Conservation (phyloP, 2,329 filamentous ascomycete species). For the Metarhizium guizhouense region DNA sequence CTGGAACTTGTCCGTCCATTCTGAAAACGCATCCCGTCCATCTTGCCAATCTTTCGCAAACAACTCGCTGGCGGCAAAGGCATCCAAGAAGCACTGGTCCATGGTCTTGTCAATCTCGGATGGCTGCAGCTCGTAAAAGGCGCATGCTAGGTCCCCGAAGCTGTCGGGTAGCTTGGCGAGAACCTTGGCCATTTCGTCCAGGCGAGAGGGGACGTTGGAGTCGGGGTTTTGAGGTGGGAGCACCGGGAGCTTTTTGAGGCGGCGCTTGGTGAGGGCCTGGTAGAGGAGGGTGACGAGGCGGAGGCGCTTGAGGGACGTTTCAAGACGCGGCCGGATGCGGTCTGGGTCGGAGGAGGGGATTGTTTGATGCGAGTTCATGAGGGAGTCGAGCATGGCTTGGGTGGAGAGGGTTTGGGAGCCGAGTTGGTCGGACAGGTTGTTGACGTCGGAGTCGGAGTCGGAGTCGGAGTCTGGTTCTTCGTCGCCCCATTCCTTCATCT, state of each 20-base stretch:
- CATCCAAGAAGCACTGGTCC: slow-evolving; percentile 50
- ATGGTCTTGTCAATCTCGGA: slow-evolving; percentile 49
- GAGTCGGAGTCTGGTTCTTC: slow-evolving; percentile 56
- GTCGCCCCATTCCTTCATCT: slow-evolving; percentile 81
- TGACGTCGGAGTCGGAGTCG: slow-evolving; percentile 34
- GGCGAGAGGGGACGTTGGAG: slow-evolving; percentile 25
- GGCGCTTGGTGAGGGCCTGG: slow-evolving; percentile 59
- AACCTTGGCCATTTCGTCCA: slow-evolving; percentile 48
- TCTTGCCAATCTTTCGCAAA: slow-evolving; percentile 54
- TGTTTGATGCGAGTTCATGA: slow-evolving; percentile 53
- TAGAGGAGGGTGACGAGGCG: slow-evolving; percentile 62
- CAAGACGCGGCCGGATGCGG: slow-evolving; percentile 55
- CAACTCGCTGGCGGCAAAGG: slow-evolving; percentile 45
- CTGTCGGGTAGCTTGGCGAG: slow-evolving; percentile 55
- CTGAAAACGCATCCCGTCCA: slow-evolving; percentile 64
- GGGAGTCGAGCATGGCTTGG: slow-evolving; percentile 55
- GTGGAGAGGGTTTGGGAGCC: slow-evolving; percentile 19
- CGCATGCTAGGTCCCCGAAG: slow-evolving; percentile 60
- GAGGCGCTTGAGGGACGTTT: slow-evolving; percentile 53
- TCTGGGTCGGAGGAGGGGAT: slow-evolving; percentile 58
- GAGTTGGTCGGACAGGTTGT: slow-evolving; percentile 26
- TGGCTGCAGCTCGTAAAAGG: slow-evolving; percentile 62
- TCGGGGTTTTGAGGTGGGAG: slow-evolving; percentile 26
- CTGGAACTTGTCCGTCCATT: slow-evolving; percentile 59
- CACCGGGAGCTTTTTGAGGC: slow-evolving; percentile 50